A percentile compares a stretch with the other conserved stretches of the same genome.
Evolutionary conservation across 345 rosid genomes (phyloP).

Genomic region (Syzygium grande): DNA sequence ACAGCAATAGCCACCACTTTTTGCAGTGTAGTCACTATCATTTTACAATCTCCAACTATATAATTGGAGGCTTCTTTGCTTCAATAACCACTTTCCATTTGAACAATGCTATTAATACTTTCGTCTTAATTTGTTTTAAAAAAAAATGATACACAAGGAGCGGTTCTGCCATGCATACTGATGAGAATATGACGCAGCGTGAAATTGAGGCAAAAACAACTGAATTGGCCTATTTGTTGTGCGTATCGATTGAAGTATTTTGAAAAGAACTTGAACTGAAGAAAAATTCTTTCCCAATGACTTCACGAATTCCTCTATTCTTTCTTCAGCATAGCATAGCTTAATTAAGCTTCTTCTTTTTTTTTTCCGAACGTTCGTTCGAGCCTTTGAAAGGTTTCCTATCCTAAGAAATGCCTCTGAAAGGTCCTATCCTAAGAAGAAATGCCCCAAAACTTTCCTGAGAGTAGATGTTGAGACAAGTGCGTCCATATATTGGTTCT

Average conservation of each 20-base stretch:
- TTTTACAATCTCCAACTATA: background rate
- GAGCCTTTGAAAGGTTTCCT: background rate
- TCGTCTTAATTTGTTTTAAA: background rate
- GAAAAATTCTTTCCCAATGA: accelerated
- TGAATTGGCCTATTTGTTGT: background rate
- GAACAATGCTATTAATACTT: background rate
- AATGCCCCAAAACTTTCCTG: background rate
- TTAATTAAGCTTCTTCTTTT: background rate
- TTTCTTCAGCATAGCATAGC: background rate
- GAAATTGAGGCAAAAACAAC: background rate
- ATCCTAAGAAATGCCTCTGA: no score
- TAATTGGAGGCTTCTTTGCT: background rate
- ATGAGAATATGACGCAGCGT: no score
- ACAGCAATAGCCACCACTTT: background rate
- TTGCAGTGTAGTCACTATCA: background rate
- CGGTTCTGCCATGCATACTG: background rate
- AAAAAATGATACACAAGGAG: background rate
- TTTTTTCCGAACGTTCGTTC: background rate
- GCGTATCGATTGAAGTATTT: background rate
- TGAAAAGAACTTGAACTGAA: background rate
- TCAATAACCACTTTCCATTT: background rate
- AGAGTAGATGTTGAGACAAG: background rate
- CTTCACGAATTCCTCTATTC: background rate
- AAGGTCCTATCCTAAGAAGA: background rate
- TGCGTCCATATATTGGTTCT: background rate